A percentile compares a stretch with the other conserved stretches of the same genome.
phyloP scores from a whole-genome alignment of 2,329 filamentous ascomycete genomes.

The Bipolaris cookei region DNA sequence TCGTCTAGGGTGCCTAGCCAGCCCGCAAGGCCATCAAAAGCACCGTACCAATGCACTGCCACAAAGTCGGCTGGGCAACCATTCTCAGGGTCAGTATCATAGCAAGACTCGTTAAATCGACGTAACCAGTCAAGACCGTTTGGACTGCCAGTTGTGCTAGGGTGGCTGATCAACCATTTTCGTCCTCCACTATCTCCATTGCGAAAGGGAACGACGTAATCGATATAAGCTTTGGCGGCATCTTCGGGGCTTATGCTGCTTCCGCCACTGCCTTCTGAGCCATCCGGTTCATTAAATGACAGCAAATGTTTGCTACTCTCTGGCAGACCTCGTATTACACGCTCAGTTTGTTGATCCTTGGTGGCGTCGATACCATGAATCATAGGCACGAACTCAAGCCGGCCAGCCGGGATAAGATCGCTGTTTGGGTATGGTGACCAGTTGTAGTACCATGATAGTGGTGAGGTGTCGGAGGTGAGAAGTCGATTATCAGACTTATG shows the following conservation, averaged over 20 bases:
- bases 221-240: conserved; percentile 74
- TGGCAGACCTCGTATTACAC: conserved; percentile 65
- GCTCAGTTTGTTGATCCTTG: conserved; percentile 58
- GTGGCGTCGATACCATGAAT: conserved; percentile 68
- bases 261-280: conserved; percentile 63
- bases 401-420: conserved; percentile 56
- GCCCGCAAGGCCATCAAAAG: conserved; percentile 70
- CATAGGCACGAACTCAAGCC: conserved; percentile 79
- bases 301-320: conserved; percentile 69
- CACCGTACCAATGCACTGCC: conserved; percentile 64
- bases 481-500: conserved; percentile 65
- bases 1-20: conserved; percentile 68
- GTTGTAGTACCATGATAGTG: conserved; percentile 86
- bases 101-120: conserved; percentile 68
- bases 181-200: conserved; percentile 57
- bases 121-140: conserved; percentile 71
- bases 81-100: conserved; percentile 41
- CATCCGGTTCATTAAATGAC: conserved; percentile 82
- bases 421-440: conserved; percentile 65
- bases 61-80: conserved; percentile 60
- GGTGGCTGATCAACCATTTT: conserved; percentile 68
- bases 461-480: conserved; percentile 66
- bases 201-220: conserved; percentile 72
- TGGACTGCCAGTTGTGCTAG: conserved; percentile 69
- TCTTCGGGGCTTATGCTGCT: conserved; percentile 65